These are phyloP conservation scores for Elongisporangium prolatum DNA, from an alignment of 352 stramenopile genomes.

Conservation along the genomic window DNA sequence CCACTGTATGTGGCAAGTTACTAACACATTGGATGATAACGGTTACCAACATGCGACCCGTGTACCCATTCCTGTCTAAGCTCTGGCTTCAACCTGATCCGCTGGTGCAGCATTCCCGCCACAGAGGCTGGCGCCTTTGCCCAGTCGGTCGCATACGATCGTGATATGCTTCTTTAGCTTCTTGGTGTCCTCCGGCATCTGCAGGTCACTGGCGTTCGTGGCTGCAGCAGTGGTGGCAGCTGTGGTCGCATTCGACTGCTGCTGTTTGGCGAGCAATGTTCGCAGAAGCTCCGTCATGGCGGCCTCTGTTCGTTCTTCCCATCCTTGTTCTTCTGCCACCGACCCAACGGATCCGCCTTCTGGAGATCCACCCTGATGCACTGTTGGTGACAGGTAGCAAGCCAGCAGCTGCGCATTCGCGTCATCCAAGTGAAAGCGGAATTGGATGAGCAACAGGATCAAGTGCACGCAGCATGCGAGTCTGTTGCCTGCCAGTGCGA, in stretches of 20 bases:
- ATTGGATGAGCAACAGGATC: conserved; percentile 76
- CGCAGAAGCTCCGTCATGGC: conserved; percentile 84
- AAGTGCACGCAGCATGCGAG: conserved; percentile 75
- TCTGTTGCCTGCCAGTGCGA: conserved; percentile 51
- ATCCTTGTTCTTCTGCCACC: conserved; percentile 56
- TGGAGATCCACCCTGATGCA: conserved; percentile 21
- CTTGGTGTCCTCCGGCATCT: conserved; percentile 76
- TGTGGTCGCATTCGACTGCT: conserved; percentile 22
- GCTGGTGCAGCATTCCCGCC: neutral
- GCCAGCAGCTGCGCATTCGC: conserved; percentile 56
- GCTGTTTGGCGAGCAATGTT: conserved; percentile 66
- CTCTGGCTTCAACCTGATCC: neutral
- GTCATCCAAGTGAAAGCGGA: conserved; percentile 73
- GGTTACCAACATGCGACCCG: neutral
- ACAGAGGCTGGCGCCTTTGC: conserved; percentile 62
- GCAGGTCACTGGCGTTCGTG: conserved; percentile 32
- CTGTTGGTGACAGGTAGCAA: conserved; percentile 61
- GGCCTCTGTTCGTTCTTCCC: conserved; percentile 84
- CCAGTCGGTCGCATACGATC: conserved; percentile 85
- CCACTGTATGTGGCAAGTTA: neutral
- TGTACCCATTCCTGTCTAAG: neutral
- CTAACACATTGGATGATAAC: neutral
- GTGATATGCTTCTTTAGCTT: conserved; percentile 90
- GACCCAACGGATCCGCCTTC: conserved; percentile 26
- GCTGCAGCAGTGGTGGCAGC: conserved; percentile 15